Base-by-base conservation (phyloP, 75 land plant genomes). In the Selaginella tamariscina region DNA sequence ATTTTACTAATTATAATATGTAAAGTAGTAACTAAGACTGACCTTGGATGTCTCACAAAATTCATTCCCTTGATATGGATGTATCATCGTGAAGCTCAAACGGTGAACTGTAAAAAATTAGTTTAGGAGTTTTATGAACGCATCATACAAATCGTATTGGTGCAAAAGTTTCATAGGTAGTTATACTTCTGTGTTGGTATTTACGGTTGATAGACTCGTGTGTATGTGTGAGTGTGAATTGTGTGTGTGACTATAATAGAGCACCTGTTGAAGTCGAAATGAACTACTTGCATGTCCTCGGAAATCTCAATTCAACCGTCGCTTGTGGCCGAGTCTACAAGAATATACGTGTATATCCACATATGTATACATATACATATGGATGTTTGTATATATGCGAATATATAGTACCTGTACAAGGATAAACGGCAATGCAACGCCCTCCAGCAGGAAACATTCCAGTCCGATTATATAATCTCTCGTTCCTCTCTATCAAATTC, bases 51-150 rank as follows among this genome's bases (percentile, higher is more conserved):
- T 15, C 49, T 15, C 49, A n/a, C n/a, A 31, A 86, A 83, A 32
- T 77, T 85, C 98, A 94, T 87, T 56, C 86, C 88, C 79, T 94
- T 94, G 32, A 94, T 33, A 89, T 90, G 64, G 84, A 94, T 24
- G 89, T 80, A 71, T 94, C 98, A 73, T 94, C 98, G 55, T 89
- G 98, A 57, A 94, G 79, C 78, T 94, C 96, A 78, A 94, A 94
- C 0, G 96, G 98, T 1, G 98, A 89, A 69, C 96, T 94, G 91
- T 39, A 67, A 67, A 13, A 24, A 30, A n/a, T n/a, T n/a, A n/a
- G n/a, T n/a, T 39, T 39, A n/a, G n/a, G 49, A 39, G 5, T 39
- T 5, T 39, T 5, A 15, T 39, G n/a, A n/a, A n/a, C n/a, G n/a
- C n/a, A n/a, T n/a, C n/a, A n/a, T n/a, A n/a, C n/a, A n/a, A n/a